Percentiles rank a stretch among this genome's conserved stretches.
Evolutionary conservation across 352 stramenopile species (phyloP).

Genomic region (Pythium utonaiense): DNA sequence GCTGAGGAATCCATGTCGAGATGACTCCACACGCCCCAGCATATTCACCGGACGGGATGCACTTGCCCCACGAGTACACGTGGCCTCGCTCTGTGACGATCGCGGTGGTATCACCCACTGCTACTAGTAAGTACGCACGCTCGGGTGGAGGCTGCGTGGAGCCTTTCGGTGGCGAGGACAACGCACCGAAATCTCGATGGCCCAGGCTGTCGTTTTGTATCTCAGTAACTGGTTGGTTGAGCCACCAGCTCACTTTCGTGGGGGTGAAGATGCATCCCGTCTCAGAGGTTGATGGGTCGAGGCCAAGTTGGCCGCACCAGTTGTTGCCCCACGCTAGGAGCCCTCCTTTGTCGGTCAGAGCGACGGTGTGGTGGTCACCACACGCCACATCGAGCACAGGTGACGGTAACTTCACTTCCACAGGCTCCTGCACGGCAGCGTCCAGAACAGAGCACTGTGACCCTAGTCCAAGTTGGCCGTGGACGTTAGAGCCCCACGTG

Average conservation of each 20-base stretch:
- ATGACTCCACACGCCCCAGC: constrained; percentile 17
- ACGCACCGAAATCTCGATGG: not conserved
- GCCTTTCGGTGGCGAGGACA: not conserved
- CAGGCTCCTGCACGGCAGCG: constrained; percentile 22
- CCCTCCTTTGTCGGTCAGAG: constrained; percentile 41
- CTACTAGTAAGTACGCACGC: constrained; percentile 21
- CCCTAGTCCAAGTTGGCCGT: constrained; percentile 58
- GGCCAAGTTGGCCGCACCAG: constrained; percentile 66
- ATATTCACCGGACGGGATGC: not conserved
- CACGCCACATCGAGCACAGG: constrained; percentile 43
- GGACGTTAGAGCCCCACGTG: constrained; percentile 62
- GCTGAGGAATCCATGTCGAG: constrained; percentile 12
- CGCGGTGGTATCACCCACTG: constrained; percentile 25
- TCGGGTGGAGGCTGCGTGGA: not conserved
- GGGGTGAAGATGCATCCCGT: constrained; percentile 18
- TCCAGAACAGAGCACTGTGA: constrained; percentile 18
- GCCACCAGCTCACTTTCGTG: constrained; percentile 20
- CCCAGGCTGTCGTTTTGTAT: not conserved
- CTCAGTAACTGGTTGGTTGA: not conserved
- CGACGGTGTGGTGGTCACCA: constrained; percentile 65
- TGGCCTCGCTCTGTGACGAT: constrained; percentile 23
- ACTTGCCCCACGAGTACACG: constrained; percentile 28
- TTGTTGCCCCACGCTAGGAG: constrained; percentile 63
- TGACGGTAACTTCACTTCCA: constrained; percentile 18
- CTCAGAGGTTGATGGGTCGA: constrained; percentile 30